A percentile compares a stretch with the other conserved stretches of the same genome.
Conservation (phyloP, 768 basidiomycete species). For the Boletus vermiculosoides region DNA sequence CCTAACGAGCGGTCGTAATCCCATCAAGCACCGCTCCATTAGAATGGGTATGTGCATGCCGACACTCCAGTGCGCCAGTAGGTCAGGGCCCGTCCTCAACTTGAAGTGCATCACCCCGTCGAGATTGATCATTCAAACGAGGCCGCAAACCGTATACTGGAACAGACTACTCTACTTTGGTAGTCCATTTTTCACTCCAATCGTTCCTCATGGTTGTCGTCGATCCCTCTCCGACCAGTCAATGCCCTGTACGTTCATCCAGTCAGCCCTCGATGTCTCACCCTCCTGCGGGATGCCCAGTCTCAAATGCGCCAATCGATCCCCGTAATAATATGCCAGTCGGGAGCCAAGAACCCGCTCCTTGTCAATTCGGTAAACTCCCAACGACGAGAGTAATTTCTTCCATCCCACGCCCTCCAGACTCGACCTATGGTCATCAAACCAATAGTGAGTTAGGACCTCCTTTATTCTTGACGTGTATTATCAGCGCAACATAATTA, state of each 20-base stretch:
- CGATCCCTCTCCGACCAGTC: neutral
- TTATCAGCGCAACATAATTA: constrained; percentile 9
- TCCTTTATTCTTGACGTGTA: neutral
- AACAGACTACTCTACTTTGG: neutral
- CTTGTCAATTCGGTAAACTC: neutral
- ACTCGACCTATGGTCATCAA: constrained; percentile 10
- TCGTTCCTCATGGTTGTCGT: neutral
- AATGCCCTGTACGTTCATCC: constrained; percentile 1
- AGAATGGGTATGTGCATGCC: neutral
- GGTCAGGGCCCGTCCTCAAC: neutral
- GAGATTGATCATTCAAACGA: neutral
- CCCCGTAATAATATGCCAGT: constrained; percentile 14
- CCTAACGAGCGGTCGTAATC: neutral
- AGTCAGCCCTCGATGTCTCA: neutral
- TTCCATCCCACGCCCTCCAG: constrained; percentile 9
- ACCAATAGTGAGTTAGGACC: constrained; percentile 1
- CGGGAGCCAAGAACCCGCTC: constrained; percentile 7
- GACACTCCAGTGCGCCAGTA: neutral
- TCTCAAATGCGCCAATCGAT: constrained; percentile 2
- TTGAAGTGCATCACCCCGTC: neutral
- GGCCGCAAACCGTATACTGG: neutral
- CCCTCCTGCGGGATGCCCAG: constrained; percentile 5
- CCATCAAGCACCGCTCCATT: neutral
- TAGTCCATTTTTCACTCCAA: neutral
- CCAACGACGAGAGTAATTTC: constrained; percentile 2